Base-by-base conservation (phyloP, 2,329 filamentous ascomycete genomes). In the Paecilomyces niveus region DNA sequence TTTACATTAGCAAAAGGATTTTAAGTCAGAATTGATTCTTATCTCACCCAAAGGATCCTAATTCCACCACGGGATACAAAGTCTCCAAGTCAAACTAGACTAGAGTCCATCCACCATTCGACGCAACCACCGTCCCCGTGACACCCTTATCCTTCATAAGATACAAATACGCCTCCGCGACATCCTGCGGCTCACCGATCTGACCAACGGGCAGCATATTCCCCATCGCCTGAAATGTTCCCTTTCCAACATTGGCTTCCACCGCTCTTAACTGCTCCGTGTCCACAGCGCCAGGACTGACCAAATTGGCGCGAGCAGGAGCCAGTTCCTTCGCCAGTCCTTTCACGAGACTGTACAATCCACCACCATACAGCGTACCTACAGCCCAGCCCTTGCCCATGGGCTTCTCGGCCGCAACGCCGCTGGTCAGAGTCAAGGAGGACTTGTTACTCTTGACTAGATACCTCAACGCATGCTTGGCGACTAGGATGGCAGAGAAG, bases 141-240 rank as follows among this genome's bases (percentile, higher is more conserved):
- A 50, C 58, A 53, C 59, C 61, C 18, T 57, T 57, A 52, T 64
- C 61, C 52, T 64, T 64, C 75, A 83, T 72, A 21, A 74, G 64
- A 64, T 74, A 80, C 62, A 83, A 57, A 69, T 76, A 83, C 49
- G 72, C 72, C 72, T 83, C 79, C 2, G 75, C 77, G 32, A 79
- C 67, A 66, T 79, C 76, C 58, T 75, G 73, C 5, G 71, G 67
- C 59, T 65, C 61, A 5, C 69, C 76, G 32, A 79, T 67, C 33
- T 39, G 33, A 13, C 33, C 33, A 39, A 39, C 33, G 4, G 33
- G 33, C 33, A 39, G 4, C n/a, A n/a, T 39, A 13, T 15, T 39
- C 2, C 9, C 33, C 33, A 39, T 39, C 2, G 13, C n/a, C 33
- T 39, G 9, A 13, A 39, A 39, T 39, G n/a, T 15, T 2, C n/a